Conservation (phyloP, 1,284 basidiomycete genomes). For the Puccinia horiana region DNA sequence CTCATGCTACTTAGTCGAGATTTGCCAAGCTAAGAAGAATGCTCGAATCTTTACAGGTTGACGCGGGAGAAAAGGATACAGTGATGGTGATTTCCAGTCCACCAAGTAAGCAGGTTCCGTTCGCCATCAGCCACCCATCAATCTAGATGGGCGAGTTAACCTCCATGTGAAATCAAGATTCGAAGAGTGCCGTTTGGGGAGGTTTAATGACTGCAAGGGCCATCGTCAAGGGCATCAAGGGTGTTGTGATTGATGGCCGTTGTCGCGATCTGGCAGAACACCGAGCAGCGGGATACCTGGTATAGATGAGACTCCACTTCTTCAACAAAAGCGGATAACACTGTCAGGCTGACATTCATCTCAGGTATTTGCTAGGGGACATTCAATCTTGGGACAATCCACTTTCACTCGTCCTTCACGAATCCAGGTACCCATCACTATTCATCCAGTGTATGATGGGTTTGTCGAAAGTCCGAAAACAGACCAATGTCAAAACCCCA, state of each 20-base stretch:
- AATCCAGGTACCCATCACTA: constrained; percentile 72
- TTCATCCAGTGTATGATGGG: constrained; percentile 61
- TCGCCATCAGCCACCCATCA: not conserved
- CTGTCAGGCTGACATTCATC: constrained; percentile 26
- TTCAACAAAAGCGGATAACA: not conserved
- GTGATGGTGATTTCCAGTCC: constrained; percentile 46
- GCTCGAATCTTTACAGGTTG: constrained; percentile 60
- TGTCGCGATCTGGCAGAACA: constrained; percentile 81
- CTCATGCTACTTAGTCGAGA: constrained; percentile 70
- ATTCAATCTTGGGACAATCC: constrained; percentile 82
- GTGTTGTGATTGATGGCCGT: constrained; percentile 75
- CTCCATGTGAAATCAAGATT: constrained; percentile 62
- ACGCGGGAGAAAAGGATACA: constrained; percentile 67
- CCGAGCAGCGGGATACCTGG: constrained; percentile 68
- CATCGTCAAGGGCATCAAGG: constrained; percentile 68
- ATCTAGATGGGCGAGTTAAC: not conserved
- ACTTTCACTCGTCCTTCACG: constrained; percentile 81
- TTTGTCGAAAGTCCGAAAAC: not conserved
- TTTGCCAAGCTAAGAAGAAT: not conserved
- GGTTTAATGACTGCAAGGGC: constrained; percentile 87
- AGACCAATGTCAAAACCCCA: constrained; percentile 42
- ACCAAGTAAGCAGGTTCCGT: constrained; percentile 21
- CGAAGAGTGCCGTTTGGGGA: constrained; percentile 84
- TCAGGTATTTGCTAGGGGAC: constrained; percentile 71
- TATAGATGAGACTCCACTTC: constrained; percentile 49